A percentile compares a stretch with the other conserved stretches of the same genome.
Evolutionary conservation across 2,329 filamentous ascomycete species (phyloP).

Genomic region (Tolypocladium cylindrosporum): DNA sequence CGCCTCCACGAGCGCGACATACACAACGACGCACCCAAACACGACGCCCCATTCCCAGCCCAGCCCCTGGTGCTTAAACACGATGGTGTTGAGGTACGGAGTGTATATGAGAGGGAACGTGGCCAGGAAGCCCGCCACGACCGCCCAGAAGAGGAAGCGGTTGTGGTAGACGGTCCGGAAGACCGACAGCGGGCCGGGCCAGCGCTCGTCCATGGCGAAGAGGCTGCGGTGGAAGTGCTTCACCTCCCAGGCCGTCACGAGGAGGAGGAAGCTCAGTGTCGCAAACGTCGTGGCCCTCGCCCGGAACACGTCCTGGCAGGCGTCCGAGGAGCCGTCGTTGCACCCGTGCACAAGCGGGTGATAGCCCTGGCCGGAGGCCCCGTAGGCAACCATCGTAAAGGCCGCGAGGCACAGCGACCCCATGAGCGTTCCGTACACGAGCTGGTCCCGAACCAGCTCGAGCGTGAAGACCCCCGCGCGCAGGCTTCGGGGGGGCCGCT

Average conservation of each 20-base stretch:
- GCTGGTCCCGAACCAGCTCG: constrained; percentile 57
- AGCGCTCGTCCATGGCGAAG: constrained; percentile 53
- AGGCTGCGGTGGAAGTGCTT: constrained; percentile 61
- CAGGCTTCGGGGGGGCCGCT: constrained; percentile 53
- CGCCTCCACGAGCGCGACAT: constrained; percentile 52
- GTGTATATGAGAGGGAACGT: constrained; percentile 59
- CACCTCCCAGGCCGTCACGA: constrained; percentile 65
- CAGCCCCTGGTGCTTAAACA: constrained; percentile 62
- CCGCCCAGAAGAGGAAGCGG: constrained; percentile 55
- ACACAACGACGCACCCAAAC: constrained; percentile 44
- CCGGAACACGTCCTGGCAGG: constrained; percentile 49
- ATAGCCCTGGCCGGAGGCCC: constrained; percentile 30
- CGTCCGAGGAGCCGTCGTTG: constrained; percentile 40
- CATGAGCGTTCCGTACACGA: constrained; percentile 55
- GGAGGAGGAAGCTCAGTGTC: constrained; percentile 55
- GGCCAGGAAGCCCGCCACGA: constrained; percentile 47
- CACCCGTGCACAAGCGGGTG: constrained; percentile 43
- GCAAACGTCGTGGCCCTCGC: constrained; percentile 61
- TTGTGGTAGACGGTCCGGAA: constrained; percentile 58
- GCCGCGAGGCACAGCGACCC: constrained; percentile 50
- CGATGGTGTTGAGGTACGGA: constrained; percentile 52
- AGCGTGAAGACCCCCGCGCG: constrained; percentile 51
- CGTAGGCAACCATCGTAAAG: constrained; percentile 52
- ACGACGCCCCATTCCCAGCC: constrained; percentile 67
- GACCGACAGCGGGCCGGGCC: constrained; percentile 37